Evolutionary conservation across 345 rosid genomes (phyloP), one percentile per base, ranked within the genome.

Genomic region (Bretschneidera sinensis): DNA sequence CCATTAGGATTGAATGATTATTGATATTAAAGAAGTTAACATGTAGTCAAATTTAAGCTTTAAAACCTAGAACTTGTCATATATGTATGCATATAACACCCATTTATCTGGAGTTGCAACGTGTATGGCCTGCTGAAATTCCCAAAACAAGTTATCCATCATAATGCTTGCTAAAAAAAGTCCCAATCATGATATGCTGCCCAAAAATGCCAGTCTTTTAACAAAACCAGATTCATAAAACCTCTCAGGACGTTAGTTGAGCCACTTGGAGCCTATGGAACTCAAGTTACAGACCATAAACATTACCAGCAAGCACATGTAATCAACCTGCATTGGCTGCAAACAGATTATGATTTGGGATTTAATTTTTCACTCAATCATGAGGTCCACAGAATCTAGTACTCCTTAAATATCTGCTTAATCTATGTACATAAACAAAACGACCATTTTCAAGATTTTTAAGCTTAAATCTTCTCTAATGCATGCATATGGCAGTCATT

Each of bases 21-120:
- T 68, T 10, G n/a, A n/a, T n/a, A n/a, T n/a, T n/a, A n/a, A n/a
- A n/a, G n/a, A 48, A 55, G 58, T 57, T 55, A 51, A 17, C 33
- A n/a, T 18, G 20, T 28, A 51, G 9, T 11, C 47, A 20, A 16
- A 51, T 17, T n/a, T 24, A 0, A 28, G 33, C 33, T 28, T 51
- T 24, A 56, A 24, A 45, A 39, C 63, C 24, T 18, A 54, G 56
- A 28, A 8, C 8, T 28, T 48, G 17, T 21, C 31, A n/a, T n/a
- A 60, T 16, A 59, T 19, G 0, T 17, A 64, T 59, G 24, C n/a
- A n/a, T 33, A 45, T 15, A 53, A 21, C 33, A 60, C 58, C 24
- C 53, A 23, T 48, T 35, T 31, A 15, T 17, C 2, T 49, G 21
- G 19, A n/a, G n/a, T n/a, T n/a, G n/a, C n/a, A n/a, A n/a, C n/a